Evolutionary conservation across 176 grass and related monocot species (phyloP), one percentile per base, ranked within the genome.

Genomic region (Phoenix roebelenii): DNA sequence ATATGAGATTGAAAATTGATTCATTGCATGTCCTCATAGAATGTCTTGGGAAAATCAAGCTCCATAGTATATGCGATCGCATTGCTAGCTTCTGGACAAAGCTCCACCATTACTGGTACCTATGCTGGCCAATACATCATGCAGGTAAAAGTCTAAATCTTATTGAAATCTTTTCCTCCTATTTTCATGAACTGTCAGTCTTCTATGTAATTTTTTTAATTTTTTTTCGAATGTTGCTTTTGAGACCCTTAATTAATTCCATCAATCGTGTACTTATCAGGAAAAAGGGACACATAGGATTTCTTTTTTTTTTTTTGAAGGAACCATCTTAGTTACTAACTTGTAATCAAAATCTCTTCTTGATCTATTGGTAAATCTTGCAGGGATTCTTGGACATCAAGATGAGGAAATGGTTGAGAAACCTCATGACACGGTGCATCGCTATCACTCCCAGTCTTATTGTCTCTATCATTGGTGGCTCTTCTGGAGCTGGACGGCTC

Each of bases 51-150:
- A 50, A 91, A 49, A 76, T 88, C 87, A 59, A 91, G 93, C 60
- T 57, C 92, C 5, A 69, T 79, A 3, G 74, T 97, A 4, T 97
- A 88, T 18, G 92, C 83, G 53, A 78, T 97, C 0, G 84, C 93
- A 15, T 69, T 97, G 44, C 51, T 97, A 48, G 93, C 93, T n/a
- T 91, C 93, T 23, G 87, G 93, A 18, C 93, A 97, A 68, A 88
- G 87, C 67, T 97, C 93, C 0, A 80, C 87, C 12, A 97, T 97
- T 32, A 91, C 87, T 7, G 93, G 93, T 50, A 97, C 93, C 14
- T 97, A 97, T 18, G 71, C 87, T 0, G 93, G 93, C 7, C 93
- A 97, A 57, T 97, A 80, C 65, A 90, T 97, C 69, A 97, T 97
- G 93, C 87, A 88, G 89, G 89, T 85, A 83, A 14, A 12, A 44